phyloP scores from a whole-genome alignment of 2,329 filamentous ascomycete genomes.

The Delphinella strobiligena region DNA sequence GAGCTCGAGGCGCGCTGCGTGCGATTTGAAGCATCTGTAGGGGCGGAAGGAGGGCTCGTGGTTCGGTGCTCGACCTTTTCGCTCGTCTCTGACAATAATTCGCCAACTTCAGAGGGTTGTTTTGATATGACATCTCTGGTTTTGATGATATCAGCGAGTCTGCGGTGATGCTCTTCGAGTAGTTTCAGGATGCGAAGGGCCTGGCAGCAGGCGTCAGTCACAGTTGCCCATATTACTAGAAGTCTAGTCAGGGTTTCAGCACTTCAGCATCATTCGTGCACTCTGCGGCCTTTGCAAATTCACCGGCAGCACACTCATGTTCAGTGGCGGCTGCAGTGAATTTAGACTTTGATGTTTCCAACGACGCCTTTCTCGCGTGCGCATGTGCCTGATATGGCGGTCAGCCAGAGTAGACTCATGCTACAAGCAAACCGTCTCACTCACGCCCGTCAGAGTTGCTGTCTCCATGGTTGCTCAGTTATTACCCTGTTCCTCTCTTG shows the following conservation, averaged over 20 bases:
- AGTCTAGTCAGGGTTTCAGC: slow-evolving; percentile 9
- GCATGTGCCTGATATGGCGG: slow-evolving; percentile 52
- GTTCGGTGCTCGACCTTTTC: slow-evolving; percentile 1
- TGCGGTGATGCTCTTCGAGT: slow-evolving; percentile 77
- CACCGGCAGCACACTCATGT: slow-evolving; percentile 75
- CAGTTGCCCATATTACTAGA: neutral
- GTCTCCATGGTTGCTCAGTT: slow-evolving; percentile 59
- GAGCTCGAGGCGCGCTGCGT: neutral
- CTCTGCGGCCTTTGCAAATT: slow-evolving; percentile 75
- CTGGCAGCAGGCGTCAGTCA: slow-evolving; percentile 42
- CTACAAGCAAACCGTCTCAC: slow-evolving; percentile 1
- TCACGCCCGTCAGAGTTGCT: slow-evolving; percentile 54
- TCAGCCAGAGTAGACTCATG: neutral
- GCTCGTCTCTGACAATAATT: slow-evolving; percentile 4
- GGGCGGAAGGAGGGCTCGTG: slow-evolving; percentile 1
- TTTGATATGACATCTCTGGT: slow-evolving; percentile 43
- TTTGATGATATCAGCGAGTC: slow-evolving; percentile 69
- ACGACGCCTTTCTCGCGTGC: slow-evolving; percentile 72
- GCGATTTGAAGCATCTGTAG: neutral
- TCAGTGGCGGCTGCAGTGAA: slow-evolving; percentile 75
- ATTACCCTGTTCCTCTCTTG: no score
- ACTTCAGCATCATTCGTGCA: slow-evolving; percentile 53
- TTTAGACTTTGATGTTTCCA: slow-evolving; percentile 55
- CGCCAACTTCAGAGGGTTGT: slow-evolving; percentile 16
- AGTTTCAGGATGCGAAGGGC: slow-evolving; percentile 73